Base-by-base conservation (phyloP, 768 basidiomycete genomes). In the Xerocomellus amylosporus region DNA sequence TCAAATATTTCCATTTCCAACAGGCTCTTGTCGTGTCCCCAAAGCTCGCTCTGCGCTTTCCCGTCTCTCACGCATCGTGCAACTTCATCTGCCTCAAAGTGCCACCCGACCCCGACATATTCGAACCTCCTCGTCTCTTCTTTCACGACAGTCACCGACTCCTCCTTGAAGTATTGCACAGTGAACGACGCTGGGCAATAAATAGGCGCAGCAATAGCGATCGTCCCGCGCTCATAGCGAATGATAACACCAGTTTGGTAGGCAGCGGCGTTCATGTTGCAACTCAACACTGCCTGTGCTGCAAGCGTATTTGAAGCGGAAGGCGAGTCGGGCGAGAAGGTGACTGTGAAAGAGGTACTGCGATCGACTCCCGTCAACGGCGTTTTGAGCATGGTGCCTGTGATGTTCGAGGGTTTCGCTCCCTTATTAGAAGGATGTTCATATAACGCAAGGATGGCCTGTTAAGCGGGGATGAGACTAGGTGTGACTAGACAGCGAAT, bases 31-130 rank as follows among this genome's bases (percentile, higher is more conserved):
- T 85, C 82, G 60, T 87, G 87, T 1, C 84, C 79, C 89, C 91
- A 93, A 31, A 83, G 62, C 5, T 75, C 75, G 62, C 90, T 91
- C 71, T 93, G 84, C 24, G 73, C 72, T 75, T 86, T 89, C 3
- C 87, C 87, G 49, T 86, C 86, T 37, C 83, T 71, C 20, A 92
- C 74, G 64, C 87, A 90, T 45, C 89, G 72, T 17, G 89, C 92
- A 12, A 92, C 90, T 55, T 94, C 91, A 63, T 95, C 93, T 4
- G 92, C 91, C 70, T 94, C 82, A 70, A 86, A 95, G 68, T 90
- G 82, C 87, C 82, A 90, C 8, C 91, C 93, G 33, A 74, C 75
- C 10, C 89, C 90, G 5, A 77, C 71, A 62, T 86, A 85, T 39
- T 82, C 75, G 56, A 87, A 83, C 26, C 62, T 68, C 54, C 71